Conservation (phyloP, 2,329 filamentous ascomycete genomes). For the Fusarium torulosum region DNA sequence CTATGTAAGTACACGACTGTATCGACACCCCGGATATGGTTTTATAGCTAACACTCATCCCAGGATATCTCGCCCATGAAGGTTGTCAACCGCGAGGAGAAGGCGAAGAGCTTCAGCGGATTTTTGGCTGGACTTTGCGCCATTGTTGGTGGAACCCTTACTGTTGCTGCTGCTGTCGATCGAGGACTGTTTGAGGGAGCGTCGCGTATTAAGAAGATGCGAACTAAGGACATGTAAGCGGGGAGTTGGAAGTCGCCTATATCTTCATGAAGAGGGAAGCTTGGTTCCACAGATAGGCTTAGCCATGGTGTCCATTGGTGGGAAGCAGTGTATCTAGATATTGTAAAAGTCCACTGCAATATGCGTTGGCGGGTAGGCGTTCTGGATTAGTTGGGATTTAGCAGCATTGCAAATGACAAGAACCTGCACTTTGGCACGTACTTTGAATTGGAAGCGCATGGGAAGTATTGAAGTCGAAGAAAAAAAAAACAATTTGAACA, state of each 20-base stretch:
- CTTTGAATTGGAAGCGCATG: neutral
- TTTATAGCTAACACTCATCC: constrained; percentile 31
- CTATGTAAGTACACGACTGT: constrained; percentile 74
- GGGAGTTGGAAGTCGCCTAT: neutral
- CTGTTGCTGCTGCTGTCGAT: constrained; percentile 93
- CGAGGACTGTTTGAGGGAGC: constrained; percentile 91
- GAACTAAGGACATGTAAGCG: constrained; percentile 68
- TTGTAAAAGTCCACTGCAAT: constrained; percentile 43
- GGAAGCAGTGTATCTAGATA: constrained; percentile 37
- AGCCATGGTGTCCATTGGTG: constrained; percentile 16
- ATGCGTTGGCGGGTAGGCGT: constrained; percentile 47
- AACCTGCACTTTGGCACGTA: constrained; percentile 16
- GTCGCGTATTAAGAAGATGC: constrained; percentile 88
- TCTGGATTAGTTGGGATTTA: constrained; percentile 45
- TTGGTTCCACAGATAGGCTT: constrained; percentile 26
- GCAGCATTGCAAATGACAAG: constrained; percentile 35
- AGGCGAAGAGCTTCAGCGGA: constrained; percentile 87
- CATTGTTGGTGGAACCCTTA: constrained; percentile 93
- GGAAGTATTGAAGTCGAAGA: constrained; percentile 5
- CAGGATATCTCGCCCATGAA: constrained; percentile 99
- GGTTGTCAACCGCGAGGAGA: constrained; percentile 95
- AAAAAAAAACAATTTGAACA: constrained; percentile 17
- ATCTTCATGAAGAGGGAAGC: constrained; percentile 7
- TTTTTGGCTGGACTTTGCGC: constrained; percentile 96
- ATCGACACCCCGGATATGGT: neutral